phyloP scores from a whole-genome alignment of 108 stramenopile genomes.

The Chaetoceros muelleri region DNA sequence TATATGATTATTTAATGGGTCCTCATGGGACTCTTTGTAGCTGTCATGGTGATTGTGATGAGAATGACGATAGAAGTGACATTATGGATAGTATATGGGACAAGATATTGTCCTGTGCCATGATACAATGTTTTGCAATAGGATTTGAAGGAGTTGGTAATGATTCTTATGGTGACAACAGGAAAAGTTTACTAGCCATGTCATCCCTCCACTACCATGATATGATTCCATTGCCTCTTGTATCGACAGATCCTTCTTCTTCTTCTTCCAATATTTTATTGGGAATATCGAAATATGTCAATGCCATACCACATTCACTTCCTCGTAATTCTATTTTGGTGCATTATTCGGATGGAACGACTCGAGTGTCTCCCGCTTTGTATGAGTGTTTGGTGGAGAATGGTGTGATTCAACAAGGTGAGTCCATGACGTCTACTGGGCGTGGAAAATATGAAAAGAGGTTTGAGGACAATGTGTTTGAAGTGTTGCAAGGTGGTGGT shows the following conservation, averaged over 20 bases:
- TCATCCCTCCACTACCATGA: neutral
- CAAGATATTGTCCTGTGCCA: neutral
- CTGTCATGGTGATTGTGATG: neutral
- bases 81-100: neutral
- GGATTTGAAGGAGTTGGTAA: neutral
- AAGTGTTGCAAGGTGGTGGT: conserved; percentile 3
- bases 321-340: conserved; percentile 64
- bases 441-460: neutral
- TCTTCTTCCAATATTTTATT: neutral
- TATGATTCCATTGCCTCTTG: neutral
- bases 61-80: neutral
- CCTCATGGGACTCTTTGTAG: neutral
- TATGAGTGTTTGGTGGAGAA: conserved; percentile 28
- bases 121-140: neutral
- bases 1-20: neutral
- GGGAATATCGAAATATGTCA: neutral
- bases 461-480: conserved; percentile 20
- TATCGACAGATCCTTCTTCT: neutral
- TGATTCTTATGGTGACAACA: neutral
- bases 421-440: neutral
- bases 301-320: conserved; percentile 15
- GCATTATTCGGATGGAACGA: conserved; percentile 56
- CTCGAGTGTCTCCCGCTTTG: conserved; percentile 28
- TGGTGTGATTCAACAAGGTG: conserved; percentile 2
- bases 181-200: neutral